Conservation (phyloP, 2,329 filamentous ascomycete species). For the Onygenales sp. region DNA sequence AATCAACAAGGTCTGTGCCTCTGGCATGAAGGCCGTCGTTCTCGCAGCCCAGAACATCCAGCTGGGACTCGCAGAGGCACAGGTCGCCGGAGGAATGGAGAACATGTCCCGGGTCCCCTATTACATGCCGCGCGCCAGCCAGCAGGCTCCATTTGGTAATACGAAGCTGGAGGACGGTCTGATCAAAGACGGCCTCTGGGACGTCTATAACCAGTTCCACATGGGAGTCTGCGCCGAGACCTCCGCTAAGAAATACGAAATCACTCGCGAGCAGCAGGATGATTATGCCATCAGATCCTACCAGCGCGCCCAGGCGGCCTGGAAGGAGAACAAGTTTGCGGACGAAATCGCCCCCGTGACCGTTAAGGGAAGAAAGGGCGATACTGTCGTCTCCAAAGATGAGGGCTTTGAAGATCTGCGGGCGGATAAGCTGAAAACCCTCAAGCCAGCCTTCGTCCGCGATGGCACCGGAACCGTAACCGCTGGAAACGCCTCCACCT, state of each 20-base stretch:
- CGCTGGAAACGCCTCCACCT: slow-evolving; percentile 83
- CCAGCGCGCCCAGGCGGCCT: slow-evolving; percentile 79
- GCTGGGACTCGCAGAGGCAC: slow-evolving; percentile 76
- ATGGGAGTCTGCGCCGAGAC: slow-evolving; percentile 97
- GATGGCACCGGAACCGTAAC: slow-evolving; percentile 86
- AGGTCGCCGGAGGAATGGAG: slow-evolving; percentile 94
- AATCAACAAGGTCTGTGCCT: slow-evolving; percentile 97
- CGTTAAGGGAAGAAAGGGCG: slow-evolving; percentile 74
- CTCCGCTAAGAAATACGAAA: slow-evolving; percentile 75
- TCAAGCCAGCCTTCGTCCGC: slow-evolving; percentile 85
- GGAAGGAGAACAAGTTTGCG: slow-evolving; percentile 70
- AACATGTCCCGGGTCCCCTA: slow-evolving; percentile 94
- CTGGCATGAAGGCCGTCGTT: slow-evolving; percentile 82
- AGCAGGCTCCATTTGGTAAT: slow-evolving; percentile 77
- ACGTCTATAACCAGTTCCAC: slow-evolving; percentile 93
- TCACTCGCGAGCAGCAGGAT: slow-evolving; percentile 82
- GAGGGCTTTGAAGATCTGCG: slow-evolving; percentile 86
- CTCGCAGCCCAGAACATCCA: slow-evolving; percentile 92
- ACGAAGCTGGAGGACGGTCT: slow-evolving; percentile 82
- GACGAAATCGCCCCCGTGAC: slow-evolving; percentile 88
- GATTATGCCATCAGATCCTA: slow-evolving; percentile 84
- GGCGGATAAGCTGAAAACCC: slow-evolving; percentile 69
- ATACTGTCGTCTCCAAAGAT: slow-evolving; percentile 67
- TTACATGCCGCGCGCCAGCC: slow-evolving; percentile 74
- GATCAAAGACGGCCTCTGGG: slow-evolving; percentile 89